phyloP scores from a whole-genome alignment of 2,329 filamentous ascomycete species.

The Sporothrix sp. region DNA sequence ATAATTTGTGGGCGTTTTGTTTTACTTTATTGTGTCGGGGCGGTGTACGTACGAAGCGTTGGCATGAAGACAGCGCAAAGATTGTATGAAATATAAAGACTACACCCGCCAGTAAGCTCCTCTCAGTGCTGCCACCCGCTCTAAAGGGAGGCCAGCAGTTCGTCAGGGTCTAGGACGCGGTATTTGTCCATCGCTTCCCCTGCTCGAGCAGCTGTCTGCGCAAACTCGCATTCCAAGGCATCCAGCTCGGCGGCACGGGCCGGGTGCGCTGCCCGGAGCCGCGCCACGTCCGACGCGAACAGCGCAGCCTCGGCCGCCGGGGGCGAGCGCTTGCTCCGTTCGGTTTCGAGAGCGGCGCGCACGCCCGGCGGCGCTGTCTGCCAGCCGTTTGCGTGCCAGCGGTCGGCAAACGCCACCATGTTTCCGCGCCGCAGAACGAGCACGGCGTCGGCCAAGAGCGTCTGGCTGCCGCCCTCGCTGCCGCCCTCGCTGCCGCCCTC shows the following conservation, averaged over 20 bases:
- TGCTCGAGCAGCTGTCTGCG: background rate
- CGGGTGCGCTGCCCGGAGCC: slow-evolving; percentile 11
- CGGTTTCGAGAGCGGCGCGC: slow-evolving; percentile 14
- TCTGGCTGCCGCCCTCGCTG: background rate
- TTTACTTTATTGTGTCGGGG: too few species aligned
- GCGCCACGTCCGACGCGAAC: slow-evolving; percentile 24
- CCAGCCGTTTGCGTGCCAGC: background rate
- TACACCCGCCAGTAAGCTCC: too few species aligned
- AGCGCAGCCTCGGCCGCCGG: slow-evolving; percentile 12
- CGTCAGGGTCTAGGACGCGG: slow-evolving; percentile 1
- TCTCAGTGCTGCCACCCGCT: slow-evolving; percentile 7
- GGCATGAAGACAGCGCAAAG: background rate
- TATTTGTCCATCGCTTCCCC: background rate
- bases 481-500: background rate
- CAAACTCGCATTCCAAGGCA: slow-evolving; percentile 9
- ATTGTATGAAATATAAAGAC: background rate
- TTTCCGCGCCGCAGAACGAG: slow-evolving; percentile 31
- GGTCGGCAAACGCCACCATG: slow-evolving; percentile 25
- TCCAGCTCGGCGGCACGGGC: slow-evolving; percentile 14
- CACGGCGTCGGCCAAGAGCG: slow-evolving; percentile 24
- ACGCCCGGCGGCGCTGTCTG: slow-evolving; percentile 3
- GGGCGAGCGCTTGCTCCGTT: slow-evolving; percentile 8
- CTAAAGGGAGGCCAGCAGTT: slow-evolving; percentile 2
- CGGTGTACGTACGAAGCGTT: background rate
- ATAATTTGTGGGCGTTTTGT: background rate